A percentile compares a stretch with the other conserved stretches of the same genome.
phyloP scores from a whole-genome alignment of 176 grass and related monocot genomes.

The Phyllostachys edulis region DNA sequence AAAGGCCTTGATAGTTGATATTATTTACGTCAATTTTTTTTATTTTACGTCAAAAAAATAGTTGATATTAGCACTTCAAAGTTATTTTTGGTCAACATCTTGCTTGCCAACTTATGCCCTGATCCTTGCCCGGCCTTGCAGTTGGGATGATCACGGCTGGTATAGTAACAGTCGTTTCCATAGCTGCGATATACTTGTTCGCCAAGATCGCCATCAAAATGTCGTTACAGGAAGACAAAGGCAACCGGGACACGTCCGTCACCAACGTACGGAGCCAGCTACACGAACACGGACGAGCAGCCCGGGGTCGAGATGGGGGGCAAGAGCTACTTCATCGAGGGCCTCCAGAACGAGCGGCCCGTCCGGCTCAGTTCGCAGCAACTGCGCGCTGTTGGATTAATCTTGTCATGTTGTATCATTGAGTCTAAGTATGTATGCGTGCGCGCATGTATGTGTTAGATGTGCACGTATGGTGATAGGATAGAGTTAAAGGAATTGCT shows the following conservation, averaged over 20 bases:
- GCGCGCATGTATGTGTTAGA: too few relatives aligned
- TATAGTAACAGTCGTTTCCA: neutral
- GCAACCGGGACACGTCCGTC: neutral
- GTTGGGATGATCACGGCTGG: conserved; percentile 15
- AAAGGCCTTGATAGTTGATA: too few relatives aligned
- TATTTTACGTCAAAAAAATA: too few relatives aligned
- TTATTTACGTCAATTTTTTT: too few relatives aligned
- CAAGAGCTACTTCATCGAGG: conserved; percentile 37
- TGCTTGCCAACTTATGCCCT: neutral
- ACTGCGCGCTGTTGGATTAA: too few relatives aligned
- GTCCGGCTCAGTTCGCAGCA: conserved; percentile 40
- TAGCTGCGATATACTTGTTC: conserved; percentile 24
- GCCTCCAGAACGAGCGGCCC: conserved; percentile 46
- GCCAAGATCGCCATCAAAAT: neutral
- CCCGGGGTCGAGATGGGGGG: conserved; percentile 13
- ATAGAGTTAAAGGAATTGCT: too few relatives aligned
- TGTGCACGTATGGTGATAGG: too few relatives aligned
- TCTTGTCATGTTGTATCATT: too few relatives aligned
- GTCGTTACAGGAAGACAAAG: neutral
- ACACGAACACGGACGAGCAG: neutral
- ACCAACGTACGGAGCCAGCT: neutral
- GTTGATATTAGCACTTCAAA: neutral
- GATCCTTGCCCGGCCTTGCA: neutral
- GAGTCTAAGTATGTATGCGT: too few relatives aligned
- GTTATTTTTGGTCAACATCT: neutral